Conservation (phyloP, 495 filamentous ascomycete genomes). For the Talaromyces thailandensis region DNA sequence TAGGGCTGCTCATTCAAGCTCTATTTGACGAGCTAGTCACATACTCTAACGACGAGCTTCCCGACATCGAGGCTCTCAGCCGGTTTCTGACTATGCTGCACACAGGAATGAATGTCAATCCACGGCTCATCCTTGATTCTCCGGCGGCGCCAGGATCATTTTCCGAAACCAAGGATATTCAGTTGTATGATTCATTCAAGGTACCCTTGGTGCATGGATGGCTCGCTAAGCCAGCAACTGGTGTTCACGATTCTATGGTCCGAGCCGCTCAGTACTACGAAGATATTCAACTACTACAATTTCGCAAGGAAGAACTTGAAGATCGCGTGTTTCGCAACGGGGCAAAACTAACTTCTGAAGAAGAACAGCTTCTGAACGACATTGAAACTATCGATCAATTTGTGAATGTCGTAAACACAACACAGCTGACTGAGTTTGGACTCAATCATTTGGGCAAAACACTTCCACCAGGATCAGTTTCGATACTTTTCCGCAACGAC, state of each 20-base stretch:
- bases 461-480: constrained; percentile 63
- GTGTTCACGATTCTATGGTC: constrained; percentile 55
- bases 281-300: constrained; percentile 78
- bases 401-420: constrained; percentile 59
- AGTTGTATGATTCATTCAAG: constrained; percentile 75
- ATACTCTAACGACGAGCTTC: constrained; percentile 50
- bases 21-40: constrained; percentile 89
- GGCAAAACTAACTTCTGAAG: constrained; percentile 34
- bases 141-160: constrained; percentile 58
- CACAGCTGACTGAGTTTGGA: constrained; percentile 78
- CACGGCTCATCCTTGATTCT: constrained; percentile 57
- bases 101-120: constrained; percentile 98
- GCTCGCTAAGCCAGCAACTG: constrained; percentile 59
- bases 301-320: constrained; percentile 81
- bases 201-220: constrained; percentile 93
- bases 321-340: constrained; percentile 55
- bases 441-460: constrained; percentile 58
- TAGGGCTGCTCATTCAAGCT: constrained; percentile 76
- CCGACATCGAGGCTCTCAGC: constrained; percentile 82
- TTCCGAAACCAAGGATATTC: constrained; percentile 73
- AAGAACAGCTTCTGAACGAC: constrained; percentile 67
- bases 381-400: constrained; percentile 76
- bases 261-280: constrained; percentile 76
- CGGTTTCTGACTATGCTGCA: constrained; percentile 80
- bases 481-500: constrained; percentile 92